phyloP scores from a whole-genome alignment of 23 red algal species.

The Gracilaria gracilis region DNA sequence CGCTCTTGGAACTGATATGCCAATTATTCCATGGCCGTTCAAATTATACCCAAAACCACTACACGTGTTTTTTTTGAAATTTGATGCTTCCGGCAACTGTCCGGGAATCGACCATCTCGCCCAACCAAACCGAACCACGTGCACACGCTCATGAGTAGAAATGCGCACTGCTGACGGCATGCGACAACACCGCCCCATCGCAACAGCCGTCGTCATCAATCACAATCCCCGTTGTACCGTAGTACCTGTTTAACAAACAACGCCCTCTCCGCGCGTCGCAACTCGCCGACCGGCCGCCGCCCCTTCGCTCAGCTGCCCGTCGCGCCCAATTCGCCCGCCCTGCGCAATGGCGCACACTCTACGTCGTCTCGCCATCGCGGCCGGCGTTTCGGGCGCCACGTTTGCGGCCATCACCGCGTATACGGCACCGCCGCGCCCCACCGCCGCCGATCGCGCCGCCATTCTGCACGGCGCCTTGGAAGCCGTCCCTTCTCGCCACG shows the following conservation, averaged over 20 bases:
- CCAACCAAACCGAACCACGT: background rate
- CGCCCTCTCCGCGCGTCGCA: background rate
- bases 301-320: background rate
- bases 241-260: no score
- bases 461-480: conserved; percentile 54
- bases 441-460: conserved; percentile 64
- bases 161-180: background rate
- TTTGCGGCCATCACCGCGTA: conserved; percentile 52
- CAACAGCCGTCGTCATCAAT: conserved; percentile 1
- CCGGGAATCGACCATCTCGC: background rate
- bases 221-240: background rate
- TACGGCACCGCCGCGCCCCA: conserved; percentile 44
- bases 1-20: no score
- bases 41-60: no score
- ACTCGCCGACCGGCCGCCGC: background rate
- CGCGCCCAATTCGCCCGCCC: background rate
- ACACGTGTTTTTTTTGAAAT: no score
- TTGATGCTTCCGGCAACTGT: background rate
- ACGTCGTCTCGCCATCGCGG: conserved; percentile 48
- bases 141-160: background rate
- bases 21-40: background rate
- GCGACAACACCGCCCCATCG: background rate
- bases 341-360: conserved; percentile 32
- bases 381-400: conserved; percentile 58
- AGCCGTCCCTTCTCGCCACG: conserved; percentile 48